Evolutionary conservation across 1,284 basidiomycete species (phyloP).

Genomic region (Phenoliferia sp.): DNA sequence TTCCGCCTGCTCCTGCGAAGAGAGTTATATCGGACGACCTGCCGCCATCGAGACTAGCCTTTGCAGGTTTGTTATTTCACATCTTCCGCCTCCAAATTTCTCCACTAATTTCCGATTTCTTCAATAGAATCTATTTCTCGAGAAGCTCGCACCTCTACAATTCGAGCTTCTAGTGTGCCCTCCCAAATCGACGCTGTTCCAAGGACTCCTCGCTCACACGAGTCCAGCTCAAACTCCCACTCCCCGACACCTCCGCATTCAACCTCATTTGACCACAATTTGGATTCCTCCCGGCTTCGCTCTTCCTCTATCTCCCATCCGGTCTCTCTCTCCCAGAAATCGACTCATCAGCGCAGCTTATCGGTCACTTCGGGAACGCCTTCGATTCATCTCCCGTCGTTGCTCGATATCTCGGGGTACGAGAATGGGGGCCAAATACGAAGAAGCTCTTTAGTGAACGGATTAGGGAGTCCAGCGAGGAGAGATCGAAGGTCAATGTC

Average conservation of each 20-base stretch:
- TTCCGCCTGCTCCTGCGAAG: neutral
- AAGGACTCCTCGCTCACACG: neutral
- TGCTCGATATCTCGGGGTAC: neutral
- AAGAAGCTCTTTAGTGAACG: neutral
- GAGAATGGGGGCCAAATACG: neutral
- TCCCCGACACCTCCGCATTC: neutral
- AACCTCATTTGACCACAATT: neutral
- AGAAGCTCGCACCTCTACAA: conserved; percentile 3
- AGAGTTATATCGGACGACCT: neutral
- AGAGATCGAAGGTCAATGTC: no score
- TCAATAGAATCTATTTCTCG: neutral
- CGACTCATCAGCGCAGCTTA: no score
- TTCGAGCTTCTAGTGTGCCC: neutral
- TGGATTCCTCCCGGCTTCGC: neutral
- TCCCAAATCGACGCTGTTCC: neutral
- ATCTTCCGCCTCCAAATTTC: neutral
- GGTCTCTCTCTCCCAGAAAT: neutral
- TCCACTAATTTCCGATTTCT: neutral
- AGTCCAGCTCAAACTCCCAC: neutral
- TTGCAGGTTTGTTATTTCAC: neutral
- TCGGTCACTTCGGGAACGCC: no score
- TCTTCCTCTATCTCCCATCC: neutral
- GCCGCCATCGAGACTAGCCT: neutral
- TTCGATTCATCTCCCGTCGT: neutral
- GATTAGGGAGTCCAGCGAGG: neutral